Conservation (phyloP, 1,139 yeast genomes). For the Lodderomyces elongisporus region DNA sequence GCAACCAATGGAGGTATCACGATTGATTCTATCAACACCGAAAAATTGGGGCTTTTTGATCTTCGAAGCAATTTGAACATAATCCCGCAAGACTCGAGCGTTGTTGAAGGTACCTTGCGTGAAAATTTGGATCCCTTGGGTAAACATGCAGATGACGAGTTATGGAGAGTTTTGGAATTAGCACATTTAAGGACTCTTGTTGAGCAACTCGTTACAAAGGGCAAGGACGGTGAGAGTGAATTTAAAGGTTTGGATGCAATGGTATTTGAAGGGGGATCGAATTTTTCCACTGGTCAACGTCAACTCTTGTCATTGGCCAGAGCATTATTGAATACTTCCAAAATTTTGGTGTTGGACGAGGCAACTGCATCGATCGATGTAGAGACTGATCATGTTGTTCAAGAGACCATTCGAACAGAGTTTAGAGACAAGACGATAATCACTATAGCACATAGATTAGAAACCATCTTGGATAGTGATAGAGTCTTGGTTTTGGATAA, state of each 20-base stretch:
- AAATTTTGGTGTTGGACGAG: constrained; percentile 31
- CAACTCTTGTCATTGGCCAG: constrained; percentile 34
- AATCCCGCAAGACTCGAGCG: constrained; percentile 38
- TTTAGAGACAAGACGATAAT: constrained; percentile 31
- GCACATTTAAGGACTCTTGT: constrained; percentile 33
- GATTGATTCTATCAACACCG: constrained; percentile 29
- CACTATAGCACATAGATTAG: constrained; percentile 36
- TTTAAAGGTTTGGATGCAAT: constrained; percentile 19
- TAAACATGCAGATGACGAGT: constrained; percentile 23
- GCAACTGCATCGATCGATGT: constrained; percentile 39
- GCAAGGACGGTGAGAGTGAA: constrained; percentile 12
- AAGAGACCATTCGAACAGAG: constrained; percentile 28
- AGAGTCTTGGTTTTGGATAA: constrained; percentile 28
- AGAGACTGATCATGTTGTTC: constrained; percentile 32
- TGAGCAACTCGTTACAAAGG: constrained; percentile 26
- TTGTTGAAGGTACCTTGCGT: constrained; percentile 31
- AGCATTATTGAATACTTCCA: constrained; percentile 26
- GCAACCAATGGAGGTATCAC: constrained; percentile 28
- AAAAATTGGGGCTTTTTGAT: constrained; percentile 29
- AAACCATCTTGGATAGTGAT: constrained; percentile 33
- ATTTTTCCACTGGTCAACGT: constrained; percentile 32
- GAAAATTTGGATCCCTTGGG: constrained; percentile 35
- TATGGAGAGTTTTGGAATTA: constrained; percentile 32
- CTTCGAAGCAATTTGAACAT: constrained; percentile 31
- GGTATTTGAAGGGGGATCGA: constrained; percentile 29